Evolutionary conservation across 2,329 filamentous ascomycete species (phyloP), one percentile per base, ranked within the genome.

Genomic region (Pestalotiopsis sp.): DNA sequence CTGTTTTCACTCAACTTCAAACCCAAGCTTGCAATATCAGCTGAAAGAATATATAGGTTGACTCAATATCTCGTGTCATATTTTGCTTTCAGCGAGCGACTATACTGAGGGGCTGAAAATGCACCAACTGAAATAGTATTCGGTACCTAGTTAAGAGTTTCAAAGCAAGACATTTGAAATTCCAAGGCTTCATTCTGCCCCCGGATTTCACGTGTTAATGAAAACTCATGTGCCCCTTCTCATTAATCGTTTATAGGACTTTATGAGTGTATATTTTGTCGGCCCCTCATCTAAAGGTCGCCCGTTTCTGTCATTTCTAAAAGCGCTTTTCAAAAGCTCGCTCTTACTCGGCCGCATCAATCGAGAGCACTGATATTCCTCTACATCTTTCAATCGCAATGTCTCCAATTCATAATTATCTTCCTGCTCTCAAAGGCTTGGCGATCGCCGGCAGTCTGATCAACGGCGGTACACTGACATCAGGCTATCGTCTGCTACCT

Each of bases 391-490:
- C 14, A 41, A 56, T 58, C 27, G 11, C 38, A 25, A 68, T 64
- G 66, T 64, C 60, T n/a, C 17, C 59, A 0, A 38, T 68, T 36
- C 38, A 57, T 20, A 12, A 4, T 25, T 68, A 56, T 23, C 9
- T 64, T 20, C 66, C 59, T 39, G 66, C 66, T 36, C 66, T 68
- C 58, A 68, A 68, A 41, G 66, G 66, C 59, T 20, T 64, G n/a
- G 66, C 66, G 13, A 68, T 68, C n/a, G 66, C 66, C 45, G 60
- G 66, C 25, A 68, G 60, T 60, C 59, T 68, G 23, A 68, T 68
- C 66, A 68, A 68, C 14, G 59, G 59, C 66, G 66, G 66, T 49
- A 68, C 66, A 27, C 64, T 68, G 59, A 68, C 66, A 39, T 68
- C 66, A 9, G 66, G 66, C 25, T 68, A 68, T 49, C 66, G 66